Evolutionary conservation across 148 eudicot species (phyloP), one percentile per base, ranked within the genome.

Genomic region (Camellia japonica): DNA sequence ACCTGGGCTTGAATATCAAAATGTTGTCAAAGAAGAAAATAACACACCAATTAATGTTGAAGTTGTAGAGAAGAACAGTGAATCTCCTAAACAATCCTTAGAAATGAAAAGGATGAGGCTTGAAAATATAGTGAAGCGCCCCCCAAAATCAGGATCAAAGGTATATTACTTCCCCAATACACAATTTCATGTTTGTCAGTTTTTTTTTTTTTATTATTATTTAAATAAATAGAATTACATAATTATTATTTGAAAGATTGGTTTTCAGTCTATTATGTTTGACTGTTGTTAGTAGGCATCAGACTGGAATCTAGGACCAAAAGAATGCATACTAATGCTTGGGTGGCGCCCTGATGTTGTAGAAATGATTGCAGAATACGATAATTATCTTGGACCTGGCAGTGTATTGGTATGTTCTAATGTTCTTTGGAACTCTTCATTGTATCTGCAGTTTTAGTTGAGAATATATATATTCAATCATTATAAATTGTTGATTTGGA

Each of bases 311-410:
- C 74, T 80, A 73, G 99, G 97, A 83, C 99, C 95, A 58, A 93
- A 85, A 83, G 99, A 96, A 85, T 84, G 84, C 78, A 83, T 93
- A 85, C 82, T 96, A 71, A 71, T 96, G 88, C 91, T 94, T 71
- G 99, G 99, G 71, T 96, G 99, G 99, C 94, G 97, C 30, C 87
- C 93, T 63, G 90, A 91, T 88, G 91, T 92, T 47, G 87, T 86
- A 13, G 94, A 93, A 79, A 90, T 96, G 97, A 90, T 96, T 80
- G 84, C 85, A 86, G 99, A 96, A 80, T 93, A 93, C 79, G 97
- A 96, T 80, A 87, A 83, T 71, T 96, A 96, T 86, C 93, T 96
- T 71, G 99, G 99, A 82, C 98, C 99, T 74, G 98, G 98, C 87
- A 96, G 99, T 83, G 87, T 90, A 76, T 58, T 96, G 93, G 99